A percentile compares a stretch with the other conserved stretches of the same genome.
Evolutionary conservation across 495 filamentous ascomycete species (phyloP).

Genomic region (Cercophora samala): DNA sequence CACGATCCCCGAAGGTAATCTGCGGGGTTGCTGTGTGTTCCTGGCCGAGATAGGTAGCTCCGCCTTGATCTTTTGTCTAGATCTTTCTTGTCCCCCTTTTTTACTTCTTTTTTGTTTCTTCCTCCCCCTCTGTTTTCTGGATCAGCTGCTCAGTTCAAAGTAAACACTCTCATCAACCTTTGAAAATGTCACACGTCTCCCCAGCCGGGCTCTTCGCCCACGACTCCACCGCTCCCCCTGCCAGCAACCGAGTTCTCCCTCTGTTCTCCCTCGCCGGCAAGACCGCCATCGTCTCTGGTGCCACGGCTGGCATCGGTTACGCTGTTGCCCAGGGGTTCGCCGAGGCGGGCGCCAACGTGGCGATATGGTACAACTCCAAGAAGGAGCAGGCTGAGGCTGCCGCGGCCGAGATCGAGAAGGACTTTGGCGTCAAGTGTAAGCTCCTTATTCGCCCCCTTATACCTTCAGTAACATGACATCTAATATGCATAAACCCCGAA

Average conservation of each 20-base stretch:
- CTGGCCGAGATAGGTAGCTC: neutral
- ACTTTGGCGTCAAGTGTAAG: conserved; percentile 77
- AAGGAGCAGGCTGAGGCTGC: conserved; percentile 63
- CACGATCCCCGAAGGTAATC: neutral
- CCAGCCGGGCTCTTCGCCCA: conserved; percentile 56
- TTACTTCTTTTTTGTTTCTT: neutral
- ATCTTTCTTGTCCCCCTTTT: neutral
- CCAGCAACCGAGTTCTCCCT: conserved; percentile 61
- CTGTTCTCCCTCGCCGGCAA: conserved; percentile 81
- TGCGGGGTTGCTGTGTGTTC: conserved; percentile 3
- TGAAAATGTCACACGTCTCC: neutral
- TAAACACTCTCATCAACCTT: neutral
- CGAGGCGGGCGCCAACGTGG: conserved; percentile 84
- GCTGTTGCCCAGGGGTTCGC: conserved; percentile 70
- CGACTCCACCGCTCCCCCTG: conserved; percentile 58
- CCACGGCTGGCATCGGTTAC: conserved; percentile 77
- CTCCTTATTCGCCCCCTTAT: neutral
- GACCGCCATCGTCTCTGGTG: conserved; percentile 81
- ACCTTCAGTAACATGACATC: neutral
- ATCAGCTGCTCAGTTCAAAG: neutral
- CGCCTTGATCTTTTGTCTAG: neutral
- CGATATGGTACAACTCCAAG: conserved; percentile 83
- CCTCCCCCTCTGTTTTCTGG: neutral
- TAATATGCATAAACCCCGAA: conserved; percentile 2
- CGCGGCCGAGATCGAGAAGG: conserved; percentile 69